phyloP scores from a whole-genome alignment of 2,329 filamentous ascomycete genomes.

The Colletotrichum ledebouriae region DNA sequence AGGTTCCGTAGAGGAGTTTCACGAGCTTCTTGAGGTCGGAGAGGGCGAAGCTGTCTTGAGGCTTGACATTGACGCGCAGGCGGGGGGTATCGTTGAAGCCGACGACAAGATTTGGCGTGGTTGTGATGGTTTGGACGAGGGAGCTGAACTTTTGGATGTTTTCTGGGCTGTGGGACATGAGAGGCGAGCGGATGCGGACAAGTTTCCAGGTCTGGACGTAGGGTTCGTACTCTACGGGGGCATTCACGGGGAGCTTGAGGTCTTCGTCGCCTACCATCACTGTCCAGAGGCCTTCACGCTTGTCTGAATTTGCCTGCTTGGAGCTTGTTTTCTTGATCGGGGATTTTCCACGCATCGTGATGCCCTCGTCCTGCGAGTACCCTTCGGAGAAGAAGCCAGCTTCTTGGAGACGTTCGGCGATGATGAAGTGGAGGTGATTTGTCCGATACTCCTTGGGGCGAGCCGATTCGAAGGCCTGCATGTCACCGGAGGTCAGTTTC shows the following conservation, averaged over 20 bases:
- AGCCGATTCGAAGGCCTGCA: background rate
- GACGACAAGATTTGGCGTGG: background rate
- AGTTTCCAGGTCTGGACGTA: constrained; percentile 1
- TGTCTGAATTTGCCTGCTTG: background rate
- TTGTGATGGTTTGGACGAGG: background rate
- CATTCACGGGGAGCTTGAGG: background rate
- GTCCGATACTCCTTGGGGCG: background rate
- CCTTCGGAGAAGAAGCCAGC: background rate
- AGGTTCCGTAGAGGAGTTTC: constrained; percentile 24
- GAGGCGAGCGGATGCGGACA: constrained; percentile 11
- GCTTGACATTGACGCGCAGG: constrained; percentile 21
- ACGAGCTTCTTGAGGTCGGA: constrained; percentile 1
- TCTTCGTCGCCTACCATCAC: background rate
- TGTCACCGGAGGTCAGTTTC: background rate
- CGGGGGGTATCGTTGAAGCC: constrained; percentile 12
- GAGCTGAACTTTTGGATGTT: background rate
- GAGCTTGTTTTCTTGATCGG: too few relatives aligned
- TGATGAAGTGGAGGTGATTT: background rate
- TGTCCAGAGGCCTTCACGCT: background rate
- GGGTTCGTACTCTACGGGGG: background rate
- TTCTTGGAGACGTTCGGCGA: background rate
- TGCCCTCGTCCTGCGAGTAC: too few relatives aligned
- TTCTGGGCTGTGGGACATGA: background rate
- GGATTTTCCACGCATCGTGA: too few relatives aligned
- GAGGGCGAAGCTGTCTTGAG: background rate